A percentile compares a stretch with the other conserved stretches of the same genome.
phyloP scores from a whole-genome alignment of 2,329 filamentous ascomycete species.

The Fusarium robinianum region DNA sequence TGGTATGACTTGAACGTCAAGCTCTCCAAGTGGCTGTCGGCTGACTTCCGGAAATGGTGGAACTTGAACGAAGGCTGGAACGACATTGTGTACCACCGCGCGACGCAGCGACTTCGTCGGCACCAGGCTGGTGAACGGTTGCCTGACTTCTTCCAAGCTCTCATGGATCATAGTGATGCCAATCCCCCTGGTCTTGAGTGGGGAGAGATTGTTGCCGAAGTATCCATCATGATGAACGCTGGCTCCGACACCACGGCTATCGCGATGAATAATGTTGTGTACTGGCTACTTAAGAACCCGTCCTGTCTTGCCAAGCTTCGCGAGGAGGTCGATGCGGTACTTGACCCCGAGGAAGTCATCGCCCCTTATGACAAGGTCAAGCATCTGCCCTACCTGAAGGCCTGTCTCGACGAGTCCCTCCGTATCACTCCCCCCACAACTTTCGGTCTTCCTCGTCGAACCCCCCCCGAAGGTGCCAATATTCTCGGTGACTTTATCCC shows the following conservation, averaged over 20 bases:
- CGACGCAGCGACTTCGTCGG: conserved; percentile 37
- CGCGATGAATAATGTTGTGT: conserved; percentile 58
- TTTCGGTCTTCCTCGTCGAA: conserved; percentile 36
- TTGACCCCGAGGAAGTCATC: conserved; percentile 49
- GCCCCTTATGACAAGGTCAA: conserved; percentile 56
- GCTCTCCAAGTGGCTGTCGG: conserved; percentile 52
- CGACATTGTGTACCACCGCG: conserved; percentile 45
- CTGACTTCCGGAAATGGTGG: conserved; percentile 40
- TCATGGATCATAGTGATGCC: conserved; percentile 55
- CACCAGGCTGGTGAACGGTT: conserved; percentile 54
- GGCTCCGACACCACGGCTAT: conserved; percentile 55
- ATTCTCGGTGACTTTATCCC: conserved; percentile 43
- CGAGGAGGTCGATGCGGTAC: conserved; percentile 51
- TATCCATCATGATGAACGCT: conserved; percentile 57
- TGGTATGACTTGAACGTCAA: conserved; percentile 55
- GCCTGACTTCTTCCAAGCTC: conserved; percentile 60
- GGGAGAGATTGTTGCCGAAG: conserved; percentile 62
- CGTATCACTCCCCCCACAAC: conserved; percentile 41
- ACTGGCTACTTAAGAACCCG: conserved; percentile 55
- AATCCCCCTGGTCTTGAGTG: conserved; percentile 50
- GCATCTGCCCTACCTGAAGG: conserved; percentile 56
- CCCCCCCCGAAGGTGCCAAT: conserved; percentile 37
- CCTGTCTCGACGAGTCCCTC: conserved; percentile 54
- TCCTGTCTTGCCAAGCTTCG: conserved; percentile 45
- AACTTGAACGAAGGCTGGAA: conserved; percentile 46